Conservation (phyloP, 148 eudicot genomes). For the Dianthus caryophyllus region DNA sequence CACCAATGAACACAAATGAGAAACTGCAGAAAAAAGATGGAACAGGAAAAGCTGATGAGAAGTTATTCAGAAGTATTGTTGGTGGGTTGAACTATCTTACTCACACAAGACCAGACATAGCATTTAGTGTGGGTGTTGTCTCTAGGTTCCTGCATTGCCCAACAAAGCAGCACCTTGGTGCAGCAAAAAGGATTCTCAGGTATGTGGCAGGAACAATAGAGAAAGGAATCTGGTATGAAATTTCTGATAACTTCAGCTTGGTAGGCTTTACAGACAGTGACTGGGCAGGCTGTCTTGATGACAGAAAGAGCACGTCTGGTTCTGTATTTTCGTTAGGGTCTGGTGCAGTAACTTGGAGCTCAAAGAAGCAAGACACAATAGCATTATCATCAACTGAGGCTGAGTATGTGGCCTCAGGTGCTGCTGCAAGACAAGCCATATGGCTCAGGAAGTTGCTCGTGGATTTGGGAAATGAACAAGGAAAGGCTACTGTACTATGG, state of each 20-base stretch:
- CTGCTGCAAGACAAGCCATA: conserved; percentile 4
- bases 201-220: too few species aligned
- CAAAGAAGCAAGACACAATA: too few species aligned
- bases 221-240: too few species aligned
- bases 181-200: too few species aligned
- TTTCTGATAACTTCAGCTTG: conserved; percentile 13
- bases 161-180: not conserved
- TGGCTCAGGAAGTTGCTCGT: conserved; percentile 7
- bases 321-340: not conserved
- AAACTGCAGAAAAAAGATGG: not conserved
- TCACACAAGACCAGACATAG: not conserved
- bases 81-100: not conserved
- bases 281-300: conserved; percentile 18
- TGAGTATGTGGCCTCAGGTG: too few species aligned
- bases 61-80: not conserved
- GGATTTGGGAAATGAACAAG: not conserved
- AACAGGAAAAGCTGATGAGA: too few species aligned
- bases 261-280: conserved; percentile 15
- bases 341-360: too few species aligned
- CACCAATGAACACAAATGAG: not conserved
- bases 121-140: not conserved
- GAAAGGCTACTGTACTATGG: not conserved
- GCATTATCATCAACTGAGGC: too few species aligned
- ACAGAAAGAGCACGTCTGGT: too few species aligned
- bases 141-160: not conserved